These are phyloP conservation scores for Phaeomoniella chlamydospora DNA, from an alignment of 2,329 filamentous ascomycete genomes.

Conservation along the genomic window DNA sequence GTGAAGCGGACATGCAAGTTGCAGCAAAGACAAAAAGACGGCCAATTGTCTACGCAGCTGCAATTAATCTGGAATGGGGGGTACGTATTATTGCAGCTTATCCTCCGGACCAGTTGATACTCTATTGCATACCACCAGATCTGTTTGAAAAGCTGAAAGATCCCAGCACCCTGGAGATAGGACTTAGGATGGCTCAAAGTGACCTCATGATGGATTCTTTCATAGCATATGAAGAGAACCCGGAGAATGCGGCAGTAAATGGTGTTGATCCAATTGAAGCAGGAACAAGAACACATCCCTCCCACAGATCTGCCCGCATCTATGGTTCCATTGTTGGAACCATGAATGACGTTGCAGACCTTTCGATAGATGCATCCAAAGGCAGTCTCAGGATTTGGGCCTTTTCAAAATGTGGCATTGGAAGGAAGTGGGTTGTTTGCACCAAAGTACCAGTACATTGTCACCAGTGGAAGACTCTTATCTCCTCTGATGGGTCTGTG, in stretches of 20 bases:
- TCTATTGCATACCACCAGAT: constrained; percentile 49
- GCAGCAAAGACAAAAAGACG: constrained; percentile 16
- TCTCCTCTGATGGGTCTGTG: background rate
- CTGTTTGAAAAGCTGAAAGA: constrained; percentile 26
- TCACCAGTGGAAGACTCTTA: background rate
- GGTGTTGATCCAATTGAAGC: background rate
- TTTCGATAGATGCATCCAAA: background rate
- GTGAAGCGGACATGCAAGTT: constrained; percentile 7
- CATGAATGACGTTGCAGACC: background rate
- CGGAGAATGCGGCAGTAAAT: background rate
- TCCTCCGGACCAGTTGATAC: constrained; percentile 31
- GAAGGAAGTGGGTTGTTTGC: background rate
- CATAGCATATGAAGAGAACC: constrained; percentile 7
- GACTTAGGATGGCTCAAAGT: constrained; percentile 1
- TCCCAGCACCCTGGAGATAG: constrained; percentile 2
- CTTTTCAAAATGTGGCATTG: background rate
- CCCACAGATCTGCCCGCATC: background rate
- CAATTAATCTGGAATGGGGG: constrained; percentile 41
- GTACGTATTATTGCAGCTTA: constrained; percentile 45
- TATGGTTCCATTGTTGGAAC: background rate
- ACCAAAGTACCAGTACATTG: background rate
- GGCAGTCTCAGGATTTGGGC: background rate
- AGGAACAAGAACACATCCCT: background rate
- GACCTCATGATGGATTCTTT: constrained; percentile 19
- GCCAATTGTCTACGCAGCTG: constrained; percentile 41